Conservation (phyloP, 495 filamentous ascomycete genomes). For the Hyphodiscus hymeniophilus region DNA sequence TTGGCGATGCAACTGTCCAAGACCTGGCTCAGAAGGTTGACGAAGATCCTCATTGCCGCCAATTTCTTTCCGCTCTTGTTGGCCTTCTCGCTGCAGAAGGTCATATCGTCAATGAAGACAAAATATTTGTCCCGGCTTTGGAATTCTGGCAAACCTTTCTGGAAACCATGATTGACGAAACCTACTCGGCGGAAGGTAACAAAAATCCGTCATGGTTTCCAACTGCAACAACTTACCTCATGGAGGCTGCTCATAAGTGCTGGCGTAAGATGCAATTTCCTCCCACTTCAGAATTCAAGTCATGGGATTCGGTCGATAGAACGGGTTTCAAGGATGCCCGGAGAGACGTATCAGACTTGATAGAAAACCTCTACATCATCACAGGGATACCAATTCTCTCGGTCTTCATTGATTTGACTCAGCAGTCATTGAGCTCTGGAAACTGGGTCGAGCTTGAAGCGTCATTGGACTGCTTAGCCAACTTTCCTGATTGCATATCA, state of each 20-base stretch:
- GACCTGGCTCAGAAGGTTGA: conserved; percentile 32
- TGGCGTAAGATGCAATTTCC: conserved; percentile 59
- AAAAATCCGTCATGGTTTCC: conserved; percentile 27
- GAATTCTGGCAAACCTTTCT: conserved; percentile 79
- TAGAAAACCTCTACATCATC: conserved; percentile 67
- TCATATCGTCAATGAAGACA: conserved; percentile 67
- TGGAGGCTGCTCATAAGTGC: conserved; percentile 49
- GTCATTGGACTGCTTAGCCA: conserved; percentile 67
- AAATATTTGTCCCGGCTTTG: conserved; percentile 63
- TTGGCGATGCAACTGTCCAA: conserved; percentile 50
- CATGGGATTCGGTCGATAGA: conserved; percentile 67
- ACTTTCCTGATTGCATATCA: conserved; percentile 65
- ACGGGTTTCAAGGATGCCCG: conserved; percentile 69
- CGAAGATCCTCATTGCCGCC: conserved; percentile 34
- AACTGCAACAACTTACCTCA: conserved; percentile 30
- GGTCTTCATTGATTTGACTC: conserved; percentile 57
- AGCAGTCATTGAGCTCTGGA: conserved; percentile 45
- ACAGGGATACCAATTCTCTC: conserved; percentile 60
- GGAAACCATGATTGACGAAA: conserved; percentile 43
- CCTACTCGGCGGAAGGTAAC: conserved; percentile 27
- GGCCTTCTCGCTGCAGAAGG: conserved; percentile 63
- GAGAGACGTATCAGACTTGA: conserved; percentile 71
- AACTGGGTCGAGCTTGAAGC: conserved; percentile 78
- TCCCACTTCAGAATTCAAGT: conserved; percentile 34
- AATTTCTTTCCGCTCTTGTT: conserved; percentile 43